These are phyloP conservation scores for Paracoccidioides lutzii DNA, from an alignment of 2,329 filamentous ascomycete species.

Conservation along the genomic window DNA sequence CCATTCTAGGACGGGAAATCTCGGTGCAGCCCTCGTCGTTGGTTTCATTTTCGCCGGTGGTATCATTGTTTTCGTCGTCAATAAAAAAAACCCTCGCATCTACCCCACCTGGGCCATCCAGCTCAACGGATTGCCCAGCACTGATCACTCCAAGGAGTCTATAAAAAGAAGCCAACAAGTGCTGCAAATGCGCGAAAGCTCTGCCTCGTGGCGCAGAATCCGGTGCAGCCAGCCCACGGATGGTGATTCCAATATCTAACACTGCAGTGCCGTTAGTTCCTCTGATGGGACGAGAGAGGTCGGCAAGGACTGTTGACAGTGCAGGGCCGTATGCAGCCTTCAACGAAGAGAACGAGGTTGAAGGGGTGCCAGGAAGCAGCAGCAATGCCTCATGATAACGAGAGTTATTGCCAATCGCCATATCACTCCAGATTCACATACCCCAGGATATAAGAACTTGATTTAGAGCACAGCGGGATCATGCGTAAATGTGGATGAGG, in stretches of 20 bases:
- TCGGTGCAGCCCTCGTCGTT: neutral
- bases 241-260: conserved; percentile 50
- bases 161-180: conserved; percentile 65
- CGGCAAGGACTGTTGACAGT: conserved; percentile 42
- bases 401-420: neutral
- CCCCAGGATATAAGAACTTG: neutral
- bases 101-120: conserved; percentile 56
- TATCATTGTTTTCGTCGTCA: conserved; percentile 39
- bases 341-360: conserved; percentile 40
- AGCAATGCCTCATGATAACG: conserved; percentile 26
- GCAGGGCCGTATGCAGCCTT: conserved; percentile 49
- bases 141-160: conserved; percentile 62
- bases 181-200: conserved; percentile 56
- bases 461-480: neutral
- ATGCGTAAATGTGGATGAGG: neutral
- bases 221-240: conserved; percentile 46
- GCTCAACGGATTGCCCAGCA: conserved; percentile 47
- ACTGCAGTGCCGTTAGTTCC: conserved; percentile 23
- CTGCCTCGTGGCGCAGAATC: conserved; percentile 40
- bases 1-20: conserved; percentile 1
- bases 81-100: conserved; percentile 65
- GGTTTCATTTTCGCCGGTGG: conserved; percentile 1
- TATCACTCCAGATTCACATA: neutral
- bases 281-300: conserved; percentile 29
- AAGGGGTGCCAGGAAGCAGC: conserved; percentile 51